Percentiles rank a stretch among this genome's conserved stretches.
These are phyloP conservation scores for Globisporangium viniferum DNA, from an alignment of 352 stramenopile species.

Conservation along the genomic window DNA sequence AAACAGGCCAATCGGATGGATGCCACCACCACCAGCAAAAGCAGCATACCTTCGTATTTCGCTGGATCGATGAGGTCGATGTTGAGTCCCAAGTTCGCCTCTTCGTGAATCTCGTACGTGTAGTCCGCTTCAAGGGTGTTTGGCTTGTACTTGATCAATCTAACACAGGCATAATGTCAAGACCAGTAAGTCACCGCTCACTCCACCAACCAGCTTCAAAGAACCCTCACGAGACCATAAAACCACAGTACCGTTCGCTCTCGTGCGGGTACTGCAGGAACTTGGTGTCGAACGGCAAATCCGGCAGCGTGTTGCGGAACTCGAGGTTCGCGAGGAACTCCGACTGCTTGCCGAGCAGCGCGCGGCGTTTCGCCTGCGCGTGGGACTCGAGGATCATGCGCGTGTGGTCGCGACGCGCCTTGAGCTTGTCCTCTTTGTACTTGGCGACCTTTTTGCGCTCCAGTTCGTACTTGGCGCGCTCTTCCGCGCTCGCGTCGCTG, in stretches of 20 bases:
- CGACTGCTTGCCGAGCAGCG: constrained; percentile 77
- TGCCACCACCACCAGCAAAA: constrained; percentile 8
- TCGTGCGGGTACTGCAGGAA: constrained; percentile 85
- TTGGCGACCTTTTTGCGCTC: constrained; percentile 87
- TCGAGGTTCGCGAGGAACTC: constrained; percentile 80
- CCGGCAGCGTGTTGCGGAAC: constrained; percentile 80
- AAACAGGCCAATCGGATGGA: not conserved
- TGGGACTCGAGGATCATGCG: constrained; percentile 87
- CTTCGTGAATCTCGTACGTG: constrained; percentile 82
- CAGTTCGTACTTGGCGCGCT: constrained; percentile 77
- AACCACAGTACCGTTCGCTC: constrained; percentile 44
- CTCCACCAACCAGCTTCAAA: not conserved
- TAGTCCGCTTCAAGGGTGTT: constrained; percentile 85
- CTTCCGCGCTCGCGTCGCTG: constrained; percentile 54
- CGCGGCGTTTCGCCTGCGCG: constrained; percentile 77
- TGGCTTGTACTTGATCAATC: constrained; percentile 86
- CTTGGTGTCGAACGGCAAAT: constrained; percentile 85
- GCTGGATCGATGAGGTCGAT: constrained; percentile 85
- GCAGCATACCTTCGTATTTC: constrained; percentile 70
- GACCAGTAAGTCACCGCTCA: not conserved
- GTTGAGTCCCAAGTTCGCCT: constrained; percentile 68
- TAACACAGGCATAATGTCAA: constrained; percentile 16
- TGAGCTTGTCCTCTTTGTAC: constrained; percentile 89
- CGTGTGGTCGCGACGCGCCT: constrained; percentile 80
- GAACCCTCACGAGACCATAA: not conserved